Evolutionary conservation across 257 asterid species (phyloP).

Genomic region (Solanum sejunctum): DNA sequence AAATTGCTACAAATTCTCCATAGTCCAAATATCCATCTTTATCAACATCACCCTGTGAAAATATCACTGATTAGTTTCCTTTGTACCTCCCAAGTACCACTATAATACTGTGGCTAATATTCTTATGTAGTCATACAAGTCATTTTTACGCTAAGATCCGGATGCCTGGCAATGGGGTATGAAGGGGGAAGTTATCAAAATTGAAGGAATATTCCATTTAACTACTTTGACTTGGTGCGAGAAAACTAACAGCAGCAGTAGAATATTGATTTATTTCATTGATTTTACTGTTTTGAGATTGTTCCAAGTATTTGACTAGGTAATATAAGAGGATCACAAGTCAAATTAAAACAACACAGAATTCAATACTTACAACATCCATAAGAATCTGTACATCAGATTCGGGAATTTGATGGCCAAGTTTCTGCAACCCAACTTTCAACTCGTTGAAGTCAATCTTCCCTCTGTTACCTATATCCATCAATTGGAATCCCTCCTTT

Average conservation of each 20-base stretch:
- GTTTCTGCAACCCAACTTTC: conserved; percentile 25
- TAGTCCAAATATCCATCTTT: conserved; percentile 53
- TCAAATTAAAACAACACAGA: background rate
- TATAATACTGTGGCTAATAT: background rate
- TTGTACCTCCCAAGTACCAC: background rate
- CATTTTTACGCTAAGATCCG: background rate
- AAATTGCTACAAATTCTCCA: conserved; percentile 49
- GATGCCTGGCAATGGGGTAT: background rate
- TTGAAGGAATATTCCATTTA: background rate
- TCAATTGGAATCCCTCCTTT: conserved; percentile 27
- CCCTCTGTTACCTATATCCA: conserved; percentile 31
- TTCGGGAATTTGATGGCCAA: conserved; percentile 32
- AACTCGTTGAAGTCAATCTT: conserved; percentile 32
- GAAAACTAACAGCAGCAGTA: background rate
- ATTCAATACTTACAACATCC: conserved; percentile 21
- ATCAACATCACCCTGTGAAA: conserved; percentile 47
- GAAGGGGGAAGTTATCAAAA: background rate
- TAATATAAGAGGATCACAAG: background rate
- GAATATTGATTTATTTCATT: background rate
- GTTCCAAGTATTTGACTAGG: background rate
- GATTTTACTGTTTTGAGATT: background rate
- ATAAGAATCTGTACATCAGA: conserved; percentile 27
- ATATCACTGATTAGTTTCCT: background rate
- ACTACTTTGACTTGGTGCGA: background rate
- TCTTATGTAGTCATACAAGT: background rate